Base-by-base conservation (phyloP, 768 basidiomycete genomes). In the Lactarius indigo region DNA sequence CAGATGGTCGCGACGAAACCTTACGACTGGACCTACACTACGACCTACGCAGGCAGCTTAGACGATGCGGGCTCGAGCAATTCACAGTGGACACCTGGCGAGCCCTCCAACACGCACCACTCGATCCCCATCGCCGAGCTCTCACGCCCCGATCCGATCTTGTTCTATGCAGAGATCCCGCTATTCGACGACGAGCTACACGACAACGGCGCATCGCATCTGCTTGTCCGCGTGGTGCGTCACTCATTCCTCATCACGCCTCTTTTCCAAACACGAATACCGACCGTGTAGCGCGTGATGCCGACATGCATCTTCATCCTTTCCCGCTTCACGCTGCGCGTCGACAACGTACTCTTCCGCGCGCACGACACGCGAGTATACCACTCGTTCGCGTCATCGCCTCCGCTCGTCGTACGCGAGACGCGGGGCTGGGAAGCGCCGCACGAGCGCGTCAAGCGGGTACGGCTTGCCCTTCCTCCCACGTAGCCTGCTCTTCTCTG, bases 11-110 rank as follows among this genome's bases (percentile, higher is more conserved):
- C 83, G 0, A 89, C 93, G 9, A 97, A 96, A 71, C 90, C 89
- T 0, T 98, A 92, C 76, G 97, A 99, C 74, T 98, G 97, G 97
- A 99, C 97, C 13, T 98, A 97, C 75, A 97, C 96, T 2, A 92
- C 94, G 1, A 87, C 83, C 3, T 95, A 98, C 71, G 72, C 87
- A 0, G 97, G 96, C 0, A 87, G 89, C 70, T 71, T 55, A 23
- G 59, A 71, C 2, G 35, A 68, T 17, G 59, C 65, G 23, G 67
- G 75, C 0, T 71, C 73, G 20, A 70, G 63, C 41, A 66, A 70
- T 3, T 69, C 73, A 39, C 64, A 69, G 1, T 91, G 90, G 88
- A 74, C 66, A 23, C 75, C 83, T 31, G 85, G 86, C 5, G 85
- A 91, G 69, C 77, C 84, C 1, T 79, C 83, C 39, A 79, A 91